Base-by-base conservation (phyloP, 441 rosid genomes). In the Capsella rubella region DNA sequence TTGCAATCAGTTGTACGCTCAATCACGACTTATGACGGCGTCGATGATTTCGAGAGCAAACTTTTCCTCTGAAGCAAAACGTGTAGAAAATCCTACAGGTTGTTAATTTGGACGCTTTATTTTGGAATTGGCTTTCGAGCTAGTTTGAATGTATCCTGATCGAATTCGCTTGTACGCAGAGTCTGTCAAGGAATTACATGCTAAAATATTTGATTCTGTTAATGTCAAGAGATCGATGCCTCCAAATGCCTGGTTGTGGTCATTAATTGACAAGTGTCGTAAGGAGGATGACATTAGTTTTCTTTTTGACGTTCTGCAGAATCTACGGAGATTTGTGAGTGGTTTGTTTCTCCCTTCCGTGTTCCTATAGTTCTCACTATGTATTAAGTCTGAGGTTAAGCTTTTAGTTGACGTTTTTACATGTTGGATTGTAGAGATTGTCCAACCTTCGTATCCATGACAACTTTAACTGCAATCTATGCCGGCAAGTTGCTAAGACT, bases 201-300 rank as follows among this genome's bases (percentile, higher is more conserved):
- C 80, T 32, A 84, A 83, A 73, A 89, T 94, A 60, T 73, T 87
- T 15, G 89, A 87, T 4, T 95, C 93, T 3, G 78, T 95, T 11
- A 83, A 84, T 66, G 79, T 67, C 8, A 90, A 84, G 81, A 77
- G 87, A 58, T 81, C 97, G 0, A 89, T 88, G 97, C 72, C 94
- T 21, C 97, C 97, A 0, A 95, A 92, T 68, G 86, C 97, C 46
- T 95, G 90, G 91, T 53, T 84, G 67, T 90, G 97, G 97, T 87
- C 96, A 3, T n/a, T 95, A 82, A 84, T 95, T 62, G 87, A 64
- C 34, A 95, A 85, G 6, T 90, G 97, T 77, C 76, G 43, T 65
- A 90, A 58, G 34, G 76, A 16, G 2, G 94, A 85, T 35, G 99
- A 95, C 79, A 60, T 92, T 72, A 78, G 81, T 73, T 89, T 87